Conservation (phyloP, 345 rosid genomes). For the Brassica nigra region DNA sequence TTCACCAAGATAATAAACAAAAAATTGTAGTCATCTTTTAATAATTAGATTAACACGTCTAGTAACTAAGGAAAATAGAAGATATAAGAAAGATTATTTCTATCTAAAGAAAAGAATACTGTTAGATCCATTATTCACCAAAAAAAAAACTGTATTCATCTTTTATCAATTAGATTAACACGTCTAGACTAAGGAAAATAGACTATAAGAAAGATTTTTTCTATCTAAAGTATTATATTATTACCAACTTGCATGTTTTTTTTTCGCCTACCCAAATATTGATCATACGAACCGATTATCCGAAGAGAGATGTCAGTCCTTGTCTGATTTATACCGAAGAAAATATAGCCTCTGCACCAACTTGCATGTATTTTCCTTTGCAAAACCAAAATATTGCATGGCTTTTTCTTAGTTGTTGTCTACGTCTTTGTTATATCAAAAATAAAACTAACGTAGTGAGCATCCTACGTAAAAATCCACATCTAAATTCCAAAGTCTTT, state of each 20-base stretch:
- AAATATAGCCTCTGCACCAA: neutral
- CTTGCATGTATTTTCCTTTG: neutral
- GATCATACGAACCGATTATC: no score
- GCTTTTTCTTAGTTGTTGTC: conserved; percentile 1
- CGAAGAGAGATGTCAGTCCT: no score
- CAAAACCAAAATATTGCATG: neutral
- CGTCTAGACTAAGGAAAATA: neutral
- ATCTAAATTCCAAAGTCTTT: neutral
- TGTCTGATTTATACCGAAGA: no score
- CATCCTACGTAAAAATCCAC: conserved; percentile 14
- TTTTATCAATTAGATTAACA: neutral
- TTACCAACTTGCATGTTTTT: neutral
- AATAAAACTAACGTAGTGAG: neutral
- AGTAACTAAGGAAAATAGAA: neutral
- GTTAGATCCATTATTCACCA: neutral
- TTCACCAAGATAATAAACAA: neutral
- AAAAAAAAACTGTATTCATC: neutral
- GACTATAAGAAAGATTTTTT: neutral
- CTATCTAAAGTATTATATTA: neutral
- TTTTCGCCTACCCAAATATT: no score
- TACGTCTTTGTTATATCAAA: conserved; percentile 14
- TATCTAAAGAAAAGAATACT: neutral
- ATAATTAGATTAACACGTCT: neutral
- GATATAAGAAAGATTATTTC: neutral
- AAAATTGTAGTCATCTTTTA: neutral